Percentiles rank a stretch among this genome's conserved stretches.
Evolutionary conservation across 2,329 filamentous ascomycete species (phyloP).

Genomic region (Colletotrichum coccodes): DNA sequence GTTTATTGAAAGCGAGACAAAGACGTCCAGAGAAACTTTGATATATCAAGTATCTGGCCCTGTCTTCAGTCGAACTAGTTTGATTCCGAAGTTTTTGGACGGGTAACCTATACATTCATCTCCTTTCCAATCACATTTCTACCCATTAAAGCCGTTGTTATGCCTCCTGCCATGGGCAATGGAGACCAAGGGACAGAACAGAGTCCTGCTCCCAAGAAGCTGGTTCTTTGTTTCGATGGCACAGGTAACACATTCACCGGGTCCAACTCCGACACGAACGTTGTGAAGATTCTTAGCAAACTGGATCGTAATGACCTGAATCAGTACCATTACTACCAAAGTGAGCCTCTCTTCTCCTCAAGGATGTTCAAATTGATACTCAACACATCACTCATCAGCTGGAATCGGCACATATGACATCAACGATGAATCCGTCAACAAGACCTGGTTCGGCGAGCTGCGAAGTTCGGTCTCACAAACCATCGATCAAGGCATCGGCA

Average conservation of each 20-base stretch:
- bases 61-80: too few relatives aligned
- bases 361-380: neutral
- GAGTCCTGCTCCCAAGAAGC: conserved; percentile 43
- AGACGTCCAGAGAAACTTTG: neutral
- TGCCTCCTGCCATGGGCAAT: neutral
- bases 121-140: too few relatives aligned
- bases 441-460: conserved; percentile 45
- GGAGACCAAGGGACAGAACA: neutral
- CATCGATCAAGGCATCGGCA: conserved; percentile 55
- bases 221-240: conserved; percentile 60
- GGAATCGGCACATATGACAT: conserved; percentile 61
- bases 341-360: conserved; percentile 38
- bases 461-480: conserved; percentile 49
- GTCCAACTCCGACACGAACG: conserved; percentile 61
- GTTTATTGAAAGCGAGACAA: too few relatives aligned
- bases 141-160: neutral
- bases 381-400: conserved; percentile 41
- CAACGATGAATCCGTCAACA: conserved; percentile 52
- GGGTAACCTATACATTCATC: too few relatives aligned
- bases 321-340: conserved; percentile 62
- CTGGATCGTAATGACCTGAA: conserved; percentile 54
- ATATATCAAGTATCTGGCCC: neutral
- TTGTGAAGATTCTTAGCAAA: conserved; percentile 60
- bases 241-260: conserved; percentile 59
- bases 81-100: neutral